A percentile compares a stretch with the other conserved stretches of the same genome.
These are phyloP conservation scores for Chenopodium berlandieri DNA, from an alignment of 148 eudicot species.

Conservation along the genomic window DNA sequence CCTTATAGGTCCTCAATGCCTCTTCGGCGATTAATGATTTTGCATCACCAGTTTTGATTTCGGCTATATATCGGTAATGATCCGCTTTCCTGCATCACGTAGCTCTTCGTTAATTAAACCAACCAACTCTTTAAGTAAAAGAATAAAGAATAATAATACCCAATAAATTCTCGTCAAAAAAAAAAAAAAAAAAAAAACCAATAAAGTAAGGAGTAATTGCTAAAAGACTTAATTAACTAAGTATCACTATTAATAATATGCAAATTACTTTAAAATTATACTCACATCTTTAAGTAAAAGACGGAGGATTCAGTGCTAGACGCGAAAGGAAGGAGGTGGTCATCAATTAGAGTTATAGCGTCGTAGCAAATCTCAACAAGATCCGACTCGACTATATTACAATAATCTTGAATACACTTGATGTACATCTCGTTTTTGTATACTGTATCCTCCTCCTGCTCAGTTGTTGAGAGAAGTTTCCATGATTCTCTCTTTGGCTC, in stretches of 20 bases:
- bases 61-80: constrained; percentile 42
- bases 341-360: constrained; percentile 49
- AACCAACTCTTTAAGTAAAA: neutral
- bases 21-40: constrained; percentile 39
- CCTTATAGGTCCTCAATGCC: constrained; percentile 47
- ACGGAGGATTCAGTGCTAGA: constrained; percentile 58
- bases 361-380: constrained; percentile 51
- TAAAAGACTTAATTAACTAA: neutral
- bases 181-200: no score
- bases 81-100: constrained; percentile 48
- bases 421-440: neutral
- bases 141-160: neutral
- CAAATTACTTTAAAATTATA: no score
- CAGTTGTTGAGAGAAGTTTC: constrained; percentile 54
- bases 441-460: constrained; percentile 50
- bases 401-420: constrained; percentile 45
- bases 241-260: no score
- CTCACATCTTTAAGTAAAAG: constrained; percentile 55
- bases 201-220: neutral
- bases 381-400: constrained; percentile 55
- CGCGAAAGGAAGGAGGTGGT: constrained; percentile 52
- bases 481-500: constrained; percentile 54
- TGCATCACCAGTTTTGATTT: constrained; percentile 38
- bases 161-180: no score
- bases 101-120: neutral